Conservation (phyloP, 305 asterid genomes). For the Solanum hybrid region DNA sequence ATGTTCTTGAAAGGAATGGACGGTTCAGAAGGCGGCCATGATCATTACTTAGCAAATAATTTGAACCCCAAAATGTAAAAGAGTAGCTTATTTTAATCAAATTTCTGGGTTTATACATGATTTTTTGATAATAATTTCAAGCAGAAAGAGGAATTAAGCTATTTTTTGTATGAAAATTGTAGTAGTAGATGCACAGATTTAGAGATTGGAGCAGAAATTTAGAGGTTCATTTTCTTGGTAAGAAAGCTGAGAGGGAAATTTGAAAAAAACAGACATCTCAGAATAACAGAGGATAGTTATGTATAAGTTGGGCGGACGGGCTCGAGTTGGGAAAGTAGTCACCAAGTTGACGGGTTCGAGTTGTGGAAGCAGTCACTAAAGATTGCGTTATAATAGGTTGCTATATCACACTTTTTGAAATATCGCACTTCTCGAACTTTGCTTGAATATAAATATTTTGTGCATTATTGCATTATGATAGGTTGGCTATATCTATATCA, state of each 20-base stretch:
- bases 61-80: not conserved
- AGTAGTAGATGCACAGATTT: not conserved
- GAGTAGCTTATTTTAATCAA: not conserved
- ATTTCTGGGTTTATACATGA: not conserved
- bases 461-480: too few species aligned
- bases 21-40: not conserved
- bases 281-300: not conserved
- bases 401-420: not conserved
- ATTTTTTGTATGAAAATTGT: not conserved
- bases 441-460: not conserved
- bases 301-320: too few species aligned
- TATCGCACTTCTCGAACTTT: not conserved
- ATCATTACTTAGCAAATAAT: not conserved
- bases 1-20: constrained; percentile 1
- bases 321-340: too few species aligned
- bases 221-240: not conserved
- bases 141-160: not conserved
- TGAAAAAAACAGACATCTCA: not conserved
- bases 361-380: not conserved
- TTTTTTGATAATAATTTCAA: not conserved
- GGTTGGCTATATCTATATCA: not conserved
- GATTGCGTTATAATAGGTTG: not conserved
- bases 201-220: not conserved
- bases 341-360: too few species aligned
- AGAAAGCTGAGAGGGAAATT: not conserved